phyloP scores from a whole-genome alignment of 495 filamentous ascomycete species.

The Aspergillus haitiensis region DNA sequence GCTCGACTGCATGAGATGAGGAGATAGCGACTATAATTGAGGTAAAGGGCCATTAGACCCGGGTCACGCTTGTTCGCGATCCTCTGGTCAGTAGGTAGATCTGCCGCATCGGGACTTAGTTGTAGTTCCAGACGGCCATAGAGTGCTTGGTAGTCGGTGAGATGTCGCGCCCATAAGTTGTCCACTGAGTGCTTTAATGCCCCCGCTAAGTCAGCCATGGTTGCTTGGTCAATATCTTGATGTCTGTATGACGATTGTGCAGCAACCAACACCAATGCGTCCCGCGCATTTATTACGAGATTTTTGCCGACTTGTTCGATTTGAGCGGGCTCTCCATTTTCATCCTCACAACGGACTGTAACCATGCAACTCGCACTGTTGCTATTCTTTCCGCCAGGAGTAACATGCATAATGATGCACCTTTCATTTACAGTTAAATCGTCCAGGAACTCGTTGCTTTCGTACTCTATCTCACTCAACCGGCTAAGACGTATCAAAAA shows the following conservation, averaged over 20 bases:
- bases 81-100: constrained; percentile 35
- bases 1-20: constrained; percentile 47
- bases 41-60: constrained; percentile 42
- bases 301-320: constrained; percentile 31
- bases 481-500: constrained; percentile 33
- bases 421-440: constrained; percentile 26
- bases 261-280: constrained; percentile 39
- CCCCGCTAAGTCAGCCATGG: constrained; percentile 26
- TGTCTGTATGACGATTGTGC: constrained; percentile 44
- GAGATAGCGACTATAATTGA: constrained; percentile 51
- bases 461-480: constrained; percentile 39
- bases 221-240: constrained; percentile 26
- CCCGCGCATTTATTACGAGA: constrained; percentile 30
- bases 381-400: constrained; percentile 37
- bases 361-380: constrained; percentile 38
- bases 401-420: constrained; percentile 40
- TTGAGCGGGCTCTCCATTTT: constrained; percentile 26
- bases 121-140: constrained; percentile 36
- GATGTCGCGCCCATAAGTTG: constrained; percentile 31
- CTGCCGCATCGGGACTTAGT: constrained; percentile 24
- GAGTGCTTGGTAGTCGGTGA: constrained; percentile 35
- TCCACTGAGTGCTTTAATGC: constrained; percentile 24
- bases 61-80: constrained; percentile 33
- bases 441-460: constrained; percentile 45
- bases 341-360: constrained; percentile 25